Conservation (phyloP, 768 basidiomycete genomes). For the Lactifluus pinguis region DNA sequence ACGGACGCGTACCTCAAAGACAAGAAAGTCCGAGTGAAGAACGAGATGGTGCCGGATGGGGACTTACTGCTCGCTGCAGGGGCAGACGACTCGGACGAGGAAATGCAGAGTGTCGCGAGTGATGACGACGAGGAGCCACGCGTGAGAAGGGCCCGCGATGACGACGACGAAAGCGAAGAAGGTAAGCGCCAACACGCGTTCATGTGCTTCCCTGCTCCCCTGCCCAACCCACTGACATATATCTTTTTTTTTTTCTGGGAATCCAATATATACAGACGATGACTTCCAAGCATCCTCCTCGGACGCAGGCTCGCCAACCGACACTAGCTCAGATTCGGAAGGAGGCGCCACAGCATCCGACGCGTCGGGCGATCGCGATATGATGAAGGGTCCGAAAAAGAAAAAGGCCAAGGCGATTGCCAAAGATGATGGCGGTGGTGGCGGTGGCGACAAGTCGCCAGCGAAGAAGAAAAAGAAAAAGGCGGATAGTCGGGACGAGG, state of each 20-base stretch:
- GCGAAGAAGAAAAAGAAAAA: constrained; percentile 29
- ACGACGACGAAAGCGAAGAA: constrained; percentile 75
- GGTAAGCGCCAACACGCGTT: constrained; percentile 31
- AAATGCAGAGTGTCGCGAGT: constrained; percentile 74
- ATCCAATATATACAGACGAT: constrained; percentile 44
- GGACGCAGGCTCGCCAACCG: constrained; percentile 83
- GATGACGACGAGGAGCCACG: constrained; percentile 54
- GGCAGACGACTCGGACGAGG: constrained; percentile 69
- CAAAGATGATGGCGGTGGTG: constrained; percentile 25
- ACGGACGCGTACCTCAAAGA: constrained; percentile 79
- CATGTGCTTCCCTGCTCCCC: background rate
- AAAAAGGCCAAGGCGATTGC: constrained; percentile 36
- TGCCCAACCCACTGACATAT: constrained; percentile 14
- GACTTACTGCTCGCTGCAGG: constrained; percentile 62
- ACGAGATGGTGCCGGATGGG: constrained; percentile 87
- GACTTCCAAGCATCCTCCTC: constrained; percentile 85
- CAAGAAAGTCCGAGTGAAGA: constrained; percentile 91
- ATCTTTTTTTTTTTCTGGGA: background rate
- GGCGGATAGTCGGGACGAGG: constrained; percentile 14
- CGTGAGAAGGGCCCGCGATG: constrained; percentile 36
- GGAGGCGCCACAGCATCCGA: constrained; percentile 70
- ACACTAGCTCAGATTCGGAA: constrained; percentile 55
- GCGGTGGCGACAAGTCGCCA: constrained; percentile 22
- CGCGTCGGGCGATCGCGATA: constrained; percentile 68
- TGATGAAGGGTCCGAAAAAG: constrained; percentile 36